A percentile compares a stretch with the other conserved stretches of the same genome.
Evolutionary conservation across 192 early-diverging fungal species (phyloP).

Genomic region (Chytriomyces sp.): DNA sequence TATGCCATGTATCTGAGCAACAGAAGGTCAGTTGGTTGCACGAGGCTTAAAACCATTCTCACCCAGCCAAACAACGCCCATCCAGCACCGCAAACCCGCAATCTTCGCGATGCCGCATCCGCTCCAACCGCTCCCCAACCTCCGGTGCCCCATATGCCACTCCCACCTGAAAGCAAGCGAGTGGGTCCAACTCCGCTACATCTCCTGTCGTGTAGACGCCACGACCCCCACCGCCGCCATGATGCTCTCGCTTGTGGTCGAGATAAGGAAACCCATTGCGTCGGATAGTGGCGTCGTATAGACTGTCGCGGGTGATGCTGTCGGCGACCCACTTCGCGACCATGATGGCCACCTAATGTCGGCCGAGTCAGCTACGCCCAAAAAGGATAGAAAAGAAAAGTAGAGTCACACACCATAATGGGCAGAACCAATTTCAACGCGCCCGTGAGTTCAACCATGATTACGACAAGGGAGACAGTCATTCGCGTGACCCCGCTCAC

Average conservation of each 20-base stretch:
- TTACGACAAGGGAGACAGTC: slow-evolving; percentile 83
- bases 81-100: slow-evolving; percentile 77
- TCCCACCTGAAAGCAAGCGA: slow-evolving; percentile 57
- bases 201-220: slow-evolving; percentile 69
- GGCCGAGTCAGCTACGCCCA: neutral
- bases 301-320: slow-evolving; percentile 60
- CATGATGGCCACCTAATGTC: slow-evolving; percentile 35
- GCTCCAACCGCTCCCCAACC: slow-evolving; percentile 57
- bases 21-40: neutral
- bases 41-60: neutral
- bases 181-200: slow-evolving; percentile 34
- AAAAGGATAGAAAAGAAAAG: neutral
- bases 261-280: slow-evolving; percentile 74
- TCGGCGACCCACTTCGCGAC: slow-evolving; percentile 68
- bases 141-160: slow-evolving; percentile 58
- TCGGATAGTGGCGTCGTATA: slow-evolving; percentile 73
- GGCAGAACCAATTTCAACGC: slow-evolving; percentile 79
- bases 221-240: slow-evolving; percentile 59
- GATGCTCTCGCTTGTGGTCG: slow-evolving; percentile 73
- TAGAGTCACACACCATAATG: slow-evolving; percentile 27
- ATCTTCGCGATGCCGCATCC: slow-evolving; percentile 66
- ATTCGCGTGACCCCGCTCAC: slow-evolving; percentile 80
- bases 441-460: slow-evolving; percentile 94
- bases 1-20: slow-evolving; percentile 66
- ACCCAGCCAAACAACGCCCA: slow-evolving; percentile 61